Conservation (phyloP, 257 asterid genomes). For the Perilla frutescens region DNA sequence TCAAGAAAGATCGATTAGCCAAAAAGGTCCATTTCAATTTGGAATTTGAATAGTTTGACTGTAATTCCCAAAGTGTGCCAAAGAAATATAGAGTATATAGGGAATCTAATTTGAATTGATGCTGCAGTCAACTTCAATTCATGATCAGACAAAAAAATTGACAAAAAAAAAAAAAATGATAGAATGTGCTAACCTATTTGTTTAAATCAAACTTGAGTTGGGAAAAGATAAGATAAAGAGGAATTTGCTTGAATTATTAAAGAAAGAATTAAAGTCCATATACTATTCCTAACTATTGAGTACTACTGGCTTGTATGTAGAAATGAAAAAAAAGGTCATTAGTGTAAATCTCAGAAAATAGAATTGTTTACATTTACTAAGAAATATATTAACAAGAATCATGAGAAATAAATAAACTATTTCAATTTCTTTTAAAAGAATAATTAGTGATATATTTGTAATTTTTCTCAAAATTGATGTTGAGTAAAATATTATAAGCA, state of each 20-base stretch:
- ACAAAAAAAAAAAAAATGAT: slow-evolving; percentile 13
- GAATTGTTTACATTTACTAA: neutral
- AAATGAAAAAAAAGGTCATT: too few relatives aligned
- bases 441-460: too few relatives aligned
- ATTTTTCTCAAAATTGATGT: too few relatives aligned
- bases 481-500: too few relatives aligned
- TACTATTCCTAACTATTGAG: too few relatives aligned
- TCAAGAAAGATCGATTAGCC: neutral
- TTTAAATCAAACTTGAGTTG: slow-evolving; percentile 3
- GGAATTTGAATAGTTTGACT: slow-evolving; percentile 31
- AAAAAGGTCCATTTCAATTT: neutral
- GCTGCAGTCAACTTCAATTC: slow-evolving; percentile 5
- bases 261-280: neutral
- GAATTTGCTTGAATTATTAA: neutral
- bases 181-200: neutral
- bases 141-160: slow-evolving; percentile 14
- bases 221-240: slow-evolving; percentile 2
- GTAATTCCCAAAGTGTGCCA: slow-evolving; percentile 11
- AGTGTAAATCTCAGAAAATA: neutral
- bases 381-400: too few relatives aligned
- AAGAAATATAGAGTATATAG: neutral
- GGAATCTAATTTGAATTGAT: slow-evolving; percentile 3
- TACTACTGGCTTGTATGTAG: too few relatives aligned
- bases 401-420: too few relatives aligned
- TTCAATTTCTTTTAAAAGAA: too few relatives aligned